phyloP scores from a whole-genome alignment of 805 yeast species.

The Hanseniaspora occidentalis region DNA sequence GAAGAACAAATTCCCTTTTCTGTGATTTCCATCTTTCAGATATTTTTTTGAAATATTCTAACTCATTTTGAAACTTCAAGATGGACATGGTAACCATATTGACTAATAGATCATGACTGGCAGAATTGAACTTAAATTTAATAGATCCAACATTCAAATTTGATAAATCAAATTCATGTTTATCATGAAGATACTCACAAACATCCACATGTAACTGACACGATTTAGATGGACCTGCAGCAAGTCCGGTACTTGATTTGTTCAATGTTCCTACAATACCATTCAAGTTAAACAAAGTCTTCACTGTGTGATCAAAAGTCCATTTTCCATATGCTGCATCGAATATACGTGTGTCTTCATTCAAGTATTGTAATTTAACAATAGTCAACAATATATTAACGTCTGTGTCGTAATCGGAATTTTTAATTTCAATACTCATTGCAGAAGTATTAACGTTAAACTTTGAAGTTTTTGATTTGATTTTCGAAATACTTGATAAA shows the following conservation, averaged over 20 bases:
- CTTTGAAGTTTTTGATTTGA: background rate
- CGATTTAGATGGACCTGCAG: background rate
- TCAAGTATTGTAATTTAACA: too few relatives aligned
- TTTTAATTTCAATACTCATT: background rate
- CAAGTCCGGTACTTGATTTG: too few relatives aligned
- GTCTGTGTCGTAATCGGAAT: background rate
- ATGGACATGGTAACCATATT: slow-evolving; percentile 7
- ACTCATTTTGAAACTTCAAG: background rate
- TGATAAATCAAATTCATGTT: slow-evolving; percentile 1
- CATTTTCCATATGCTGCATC: too few relatives aligned
- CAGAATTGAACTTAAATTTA: slow-evolving; percentile 20
- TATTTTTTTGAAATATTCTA: background rate
- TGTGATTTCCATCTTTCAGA: slow-evolving; percentile 6
- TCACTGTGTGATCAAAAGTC: too few relatives aligned
- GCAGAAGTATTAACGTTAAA: background rate
- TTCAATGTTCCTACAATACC: too few relatives aligned
- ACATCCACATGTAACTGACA: slow-evolving; percentile 4
- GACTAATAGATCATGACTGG: slow-evolving; percentile 5
- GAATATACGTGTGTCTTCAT: too few relatives aligned
- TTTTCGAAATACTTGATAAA: background rate
- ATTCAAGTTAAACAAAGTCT: too few relatives aligned
- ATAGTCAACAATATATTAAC: background rate
- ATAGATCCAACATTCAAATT: slow-evolving; percentile 38
- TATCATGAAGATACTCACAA: slow-evolving; percentile 1
- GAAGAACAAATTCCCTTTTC: slow-evolving; percentile 28